A percentile compares a stretch with the other conserved stretches of the same genome.
phyloP scores from a whole-genome alignment of 108 stramenopile genomes.

The Pelagomonas calceolata region DNA sequence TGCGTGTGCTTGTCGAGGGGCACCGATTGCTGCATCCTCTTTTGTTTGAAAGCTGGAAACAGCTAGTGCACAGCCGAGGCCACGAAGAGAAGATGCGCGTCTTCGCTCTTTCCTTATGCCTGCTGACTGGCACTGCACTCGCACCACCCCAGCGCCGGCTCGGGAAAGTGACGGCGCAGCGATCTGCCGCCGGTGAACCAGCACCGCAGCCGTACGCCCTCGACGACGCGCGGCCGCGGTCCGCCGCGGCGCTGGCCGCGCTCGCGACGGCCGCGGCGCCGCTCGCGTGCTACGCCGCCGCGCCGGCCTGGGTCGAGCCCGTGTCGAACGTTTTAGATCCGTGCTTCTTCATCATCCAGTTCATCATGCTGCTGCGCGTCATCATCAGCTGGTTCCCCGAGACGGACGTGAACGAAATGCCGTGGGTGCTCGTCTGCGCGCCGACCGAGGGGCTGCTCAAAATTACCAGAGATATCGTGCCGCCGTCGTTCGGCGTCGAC shows the following conservation, averaged over 20 bases:
- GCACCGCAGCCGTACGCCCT: too few species aligned
- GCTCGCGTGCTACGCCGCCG: background rate
- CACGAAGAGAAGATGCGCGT: too few species aligned
- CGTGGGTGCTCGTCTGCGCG: constrained; percentile 31
- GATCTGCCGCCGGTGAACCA: too few species aligned
- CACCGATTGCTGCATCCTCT: too few species aligned
- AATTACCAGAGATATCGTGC: background rate
- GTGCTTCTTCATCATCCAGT: background rate
- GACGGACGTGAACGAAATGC: constrained; percentile 28
- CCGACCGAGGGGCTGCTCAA: constrained; percentile 34
- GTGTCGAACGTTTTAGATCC: background rate
- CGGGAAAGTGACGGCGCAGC: too few species aligned
- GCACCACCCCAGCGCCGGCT: too few species aligned
- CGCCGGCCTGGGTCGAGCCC: background rate
- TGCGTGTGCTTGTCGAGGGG: too few species aligned
- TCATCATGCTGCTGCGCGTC: constrained; percentile 1
- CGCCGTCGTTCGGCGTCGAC: constrained; percentile 33
- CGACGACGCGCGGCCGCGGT: too few species aligned
- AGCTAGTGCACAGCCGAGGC: too few species aligned
- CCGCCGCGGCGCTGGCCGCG: background rate
- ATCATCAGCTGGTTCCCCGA: constrained; percentile 4
- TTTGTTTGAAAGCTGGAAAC: too few species aligned
- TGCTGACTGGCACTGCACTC: too few species aligned
- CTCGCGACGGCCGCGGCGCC: background rate
- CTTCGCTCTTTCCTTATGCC: too few species aligned